Evolutionary conservation across 1,284 basidiomycete genomes (phyloP), one percentile per base, ranked within the genome.

Genomic region (Takashimella tepidaria): DNA sequence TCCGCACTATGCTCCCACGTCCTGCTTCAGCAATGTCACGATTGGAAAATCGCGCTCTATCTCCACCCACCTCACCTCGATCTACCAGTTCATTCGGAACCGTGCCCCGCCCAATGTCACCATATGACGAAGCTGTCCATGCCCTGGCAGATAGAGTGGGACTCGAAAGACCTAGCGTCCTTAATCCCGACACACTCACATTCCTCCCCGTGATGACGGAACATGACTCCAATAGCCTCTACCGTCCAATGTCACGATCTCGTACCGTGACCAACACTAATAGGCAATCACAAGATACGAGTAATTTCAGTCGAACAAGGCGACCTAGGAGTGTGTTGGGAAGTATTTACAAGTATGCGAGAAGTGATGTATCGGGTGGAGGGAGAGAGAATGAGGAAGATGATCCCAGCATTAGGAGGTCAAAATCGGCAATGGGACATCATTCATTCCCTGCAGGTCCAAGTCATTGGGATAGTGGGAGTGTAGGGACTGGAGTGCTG

Each of bases 171-270:
- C 66, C 74, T n/a, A 61, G 63, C 19, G 57, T 70, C 53, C 59
- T 73, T 41, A 64, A 72, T 60, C 68, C 74, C 2, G 68, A 71
- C 44, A 56, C 66, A 0, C 53, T 76, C 13, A 76, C 74, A 3
- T 47, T 76, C 19, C 58, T 76, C 26, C 74, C 74, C 0, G 70
- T 71, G 25, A 72, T 76, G 69, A 56, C 64, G 0, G 55, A 55
- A 4, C 60, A 67, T 40, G 69, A 72, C 40, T 67, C 70, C 16
- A 49, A 60, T 31, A 12, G 40, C 20, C 51, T 60, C 6, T 60
- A 60, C 49, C 31, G 31, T 2, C 44, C 53, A 10, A 50, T 45
- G 2, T 58, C 53, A 11, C 44, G 47, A 16, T 49, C 57, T 13
- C 47, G 49, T 24, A 55, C 57, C 12, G 8, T 6, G 16, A 19